phyloP scores from a whole-genome alignment of 495 filamentous ascomycete genomes.

The Tuber indicum region DNA sequence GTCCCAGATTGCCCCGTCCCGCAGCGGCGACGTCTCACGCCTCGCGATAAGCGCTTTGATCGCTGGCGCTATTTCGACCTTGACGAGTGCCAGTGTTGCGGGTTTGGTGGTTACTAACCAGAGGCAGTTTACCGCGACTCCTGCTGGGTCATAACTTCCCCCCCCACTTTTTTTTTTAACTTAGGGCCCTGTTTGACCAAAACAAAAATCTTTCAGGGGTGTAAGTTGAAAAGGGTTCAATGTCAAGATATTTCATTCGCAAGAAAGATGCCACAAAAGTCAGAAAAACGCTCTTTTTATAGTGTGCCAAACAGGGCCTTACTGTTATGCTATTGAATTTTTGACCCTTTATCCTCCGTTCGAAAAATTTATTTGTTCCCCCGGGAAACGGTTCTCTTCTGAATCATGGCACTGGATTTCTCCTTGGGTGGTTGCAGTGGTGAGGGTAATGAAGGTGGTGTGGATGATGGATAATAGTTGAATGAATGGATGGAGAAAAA shows the following conservation, averaged over 20 bases:
- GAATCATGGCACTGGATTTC: background rate
- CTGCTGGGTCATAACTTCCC: background rate
- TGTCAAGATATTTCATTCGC: no score
- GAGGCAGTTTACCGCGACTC: conserved; percentile 24
- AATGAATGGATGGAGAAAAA: background rate
- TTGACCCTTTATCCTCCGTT: background rate
- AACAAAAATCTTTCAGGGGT: no score
- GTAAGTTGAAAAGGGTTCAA: no score
- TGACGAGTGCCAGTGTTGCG: conserved; percentile 75
- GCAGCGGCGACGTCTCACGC: conserved; percentile 65
- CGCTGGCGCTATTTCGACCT: conserved; percentile 68
- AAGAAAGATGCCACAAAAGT: no score
- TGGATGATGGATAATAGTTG: background rate
- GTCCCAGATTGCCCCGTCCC: conserved; percentile 66
- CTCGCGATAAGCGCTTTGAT: conserved; percentile 72
- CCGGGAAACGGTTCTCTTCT: background rate
- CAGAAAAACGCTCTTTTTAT: no score
- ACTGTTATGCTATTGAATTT: background rate
- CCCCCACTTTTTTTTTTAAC: background rate
- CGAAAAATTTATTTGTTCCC: background rate
- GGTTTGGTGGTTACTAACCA: conserved; percentile 61
- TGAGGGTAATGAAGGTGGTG: background rate
- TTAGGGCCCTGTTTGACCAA: no score
- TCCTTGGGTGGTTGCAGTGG: background rate
- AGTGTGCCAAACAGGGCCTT: background rate